Base-by-base conservation (phyloP, 805 yeast genomes). In the Candida anglica region DNA sequence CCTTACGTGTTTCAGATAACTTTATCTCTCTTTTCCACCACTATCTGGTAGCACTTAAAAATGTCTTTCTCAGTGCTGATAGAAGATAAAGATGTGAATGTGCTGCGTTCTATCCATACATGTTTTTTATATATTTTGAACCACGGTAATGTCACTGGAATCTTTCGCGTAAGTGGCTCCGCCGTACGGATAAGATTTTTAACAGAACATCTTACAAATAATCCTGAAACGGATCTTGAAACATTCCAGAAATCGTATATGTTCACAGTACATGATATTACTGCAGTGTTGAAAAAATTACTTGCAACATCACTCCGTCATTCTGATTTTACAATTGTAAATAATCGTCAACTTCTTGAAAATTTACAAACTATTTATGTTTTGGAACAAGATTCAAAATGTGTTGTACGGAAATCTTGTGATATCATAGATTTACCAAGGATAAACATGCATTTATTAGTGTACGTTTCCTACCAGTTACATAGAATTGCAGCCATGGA, bases 141-240 rank as follows among this genome's bases (percentile, higher is more conserved):
- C 5, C 39, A 50, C 5, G 44, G 46, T 5, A 32, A 50, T 1
- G 42, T 40, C 15, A 60, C 58, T 31, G 65, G 65, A 13, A 39
- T 57, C 6, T 59, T 59, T 34, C 43, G 65, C 19, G 48, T 59
- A 14, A 56, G 52, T 30, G 65, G 65, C 8, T 57, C 63, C 1
- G 46, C 47, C 19, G 47, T 52, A 28, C 46, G 59, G 20, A 46
- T 58, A 14, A 43, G 50, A 21, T 33, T 42, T 3, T 46, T 27
- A 9, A 27, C 30, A 5, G 13, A 6, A 6, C 6, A 15, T 4
- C 17, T 27, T 17, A 13, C 18, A 5, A 14, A 6, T 4, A 19
- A 15, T n/a, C 22, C 30, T 4, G 30, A 27, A n/a, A 11, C 9
- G 14, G 30, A 27, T 14, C 18, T 27, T 20, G 17, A 27, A 9